Percentiles rank a stretch among this genome's conserved stretches.
phyloP scores from a whole-genome alignment of 2,329 filamentous ascomycete species.

The Chalaropsis thielavioides region DNA sequence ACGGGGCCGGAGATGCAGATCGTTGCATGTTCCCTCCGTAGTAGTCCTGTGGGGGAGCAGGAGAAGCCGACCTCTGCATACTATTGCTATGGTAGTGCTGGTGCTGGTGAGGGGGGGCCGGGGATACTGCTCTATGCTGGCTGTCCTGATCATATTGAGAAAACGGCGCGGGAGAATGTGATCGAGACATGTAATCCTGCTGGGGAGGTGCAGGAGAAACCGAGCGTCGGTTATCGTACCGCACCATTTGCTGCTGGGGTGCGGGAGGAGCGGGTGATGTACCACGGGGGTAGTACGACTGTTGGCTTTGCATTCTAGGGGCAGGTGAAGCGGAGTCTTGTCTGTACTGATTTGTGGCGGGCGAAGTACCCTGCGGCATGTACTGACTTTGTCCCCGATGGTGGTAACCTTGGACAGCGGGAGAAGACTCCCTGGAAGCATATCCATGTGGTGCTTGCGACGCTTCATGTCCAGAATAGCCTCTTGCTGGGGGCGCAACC shows the following conservation, averaged over 20 bases:
- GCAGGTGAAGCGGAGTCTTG: constrained; percentile 24
- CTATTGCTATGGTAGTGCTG: constrained; percentile 9
- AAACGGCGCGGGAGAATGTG: constrained; percentile 22
- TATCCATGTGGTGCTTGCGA: constrained; percentile 21
- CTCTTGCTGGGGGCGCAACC: neutral
- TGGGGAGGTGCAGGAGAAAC: constrained; percentile 16
- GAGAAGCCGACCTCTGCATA: constrained; percentile 27
- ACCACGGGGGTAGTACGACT: constrained; percentile 25
- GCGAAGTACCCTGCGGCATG: constrained; percentile 22
- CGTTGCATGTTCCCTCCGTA: constrained; percentile 17
- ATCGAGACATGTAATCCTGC: constrained; percentile 8
- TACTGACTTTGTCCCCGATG: constrained; percentile 15
- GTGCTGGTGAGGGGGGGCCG: constrained; percentile 16
- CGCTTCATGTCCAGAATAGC: constrained; percentile 20
- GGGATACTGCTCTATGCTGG: constrained; percentile 17
- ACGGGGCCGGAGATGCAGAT: constrained; percentile 16
- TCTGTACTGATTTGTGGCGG: constrained; percentile 22
- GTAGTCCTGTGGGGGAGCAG: constrained; percentile 26
- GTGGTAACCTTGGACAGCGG: constrained; percentile 24
- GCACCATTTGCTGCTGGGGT: constrained; percentile 15
- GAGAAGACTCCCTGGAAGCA: constrained; percentile 21
- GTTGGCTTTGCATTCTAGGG: constrained; percentile 22
- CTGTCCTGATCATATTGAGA: constrained; percentile 17
- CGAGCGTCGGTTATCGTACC: constrained; percentile 21
- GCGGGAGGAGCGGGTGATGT: constrained; percentile 27